Evolutionary conservation across 768 basidiomycete genomes (phyloP).

Genomic region (Paxillus ammoniavirescens): DNA sequence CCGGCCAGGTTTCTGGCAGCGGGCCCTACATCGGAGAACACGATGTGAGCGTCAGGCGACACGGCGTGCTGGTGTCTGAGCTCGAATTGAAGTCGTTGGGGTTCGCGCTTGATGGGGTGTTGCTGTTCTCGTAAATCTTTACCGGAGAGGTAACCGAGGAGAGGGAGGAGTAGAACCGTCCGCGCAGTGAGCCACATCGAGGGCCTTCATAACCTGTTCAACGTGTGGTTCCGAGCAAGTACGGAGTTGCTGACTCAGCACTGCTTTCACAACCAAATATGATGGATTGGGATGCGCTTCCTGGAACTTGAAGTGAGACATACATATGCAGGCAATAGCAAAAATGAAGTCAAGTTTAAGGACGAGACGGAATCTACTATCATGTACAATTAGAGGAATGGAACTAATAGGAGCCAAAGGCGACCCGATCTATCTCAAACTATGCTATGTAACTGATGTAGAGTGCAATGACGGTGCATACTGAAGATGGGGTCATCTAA

Average conservation of each 20-base stretch:
- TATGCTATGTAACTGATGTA: conserved; percentile 13
- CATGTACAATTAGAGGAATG: background rate
- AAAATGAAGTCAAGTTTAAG: background rate
- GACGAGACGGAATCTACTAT: background rate
- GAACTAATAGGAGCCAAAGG: background rate
- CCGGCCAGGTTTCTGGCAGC: conserved; percentile 8
- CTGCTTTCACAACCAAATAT: too few species aligned
- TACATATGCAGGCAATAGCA: background rate
- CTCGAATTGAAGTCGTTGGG: conserved; percentile 43
- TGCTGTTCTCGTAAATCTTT: conserved; percentile 6
- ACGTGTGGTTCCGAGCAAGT: background rate
- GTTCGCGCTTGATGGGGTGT: background rate
- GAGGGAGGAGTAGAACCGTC: conserved; percentile 47
- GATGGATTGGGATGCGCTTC: too few species aligned
- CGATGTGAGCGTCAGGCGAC: conserved; percentile 43
- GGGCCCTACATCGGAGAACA: conserved; percentile 50
- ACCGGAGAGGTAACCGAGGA: conserved; percentile 30
- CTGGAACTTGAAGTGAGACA: background rate
- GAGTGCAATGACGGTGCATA: background rate
- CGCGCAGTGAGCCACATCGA: conserved; percentile 41
- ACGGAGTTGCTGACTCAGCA: conserved; percentile 21
- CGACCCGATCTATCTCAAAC: conserved; percentile 8
- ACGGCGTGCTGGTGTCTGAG: conserved; percentile 63
- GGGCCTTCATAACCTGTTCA: conserved; percentile 10
- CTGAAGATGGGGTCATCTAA: conserved; percentile 8